phyloP scores from a whole-genome alignment of 2,329 filamentous ascomycete genomes.

The Pleoardoris graminearum region DNA sequence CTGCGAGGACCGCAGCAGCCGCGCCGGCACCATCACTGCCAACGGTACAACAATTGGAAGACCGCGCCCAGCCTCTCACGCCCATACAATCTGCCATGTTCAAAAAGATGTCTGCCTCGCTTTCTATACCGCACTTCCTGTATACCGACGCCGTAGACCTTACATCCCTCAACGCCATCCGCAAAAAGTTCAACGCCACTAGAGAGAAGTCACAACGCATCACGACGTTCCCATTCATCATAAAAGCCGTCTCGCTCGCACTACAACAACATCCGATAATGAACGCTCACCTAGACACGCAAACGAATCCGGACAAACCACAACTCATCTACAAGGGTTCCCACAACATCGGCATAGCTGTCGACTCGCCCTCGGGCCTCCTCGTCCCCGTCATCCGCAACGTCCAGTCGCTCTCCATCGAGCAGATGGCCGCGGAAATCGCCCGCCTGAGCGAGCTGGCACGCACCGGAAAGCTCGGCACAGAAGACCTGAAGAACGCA shows the following conservation, averaged over 20 bases:
- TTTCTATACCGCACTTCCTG: constrained; percentile 91
- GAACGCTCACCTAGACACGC: constrained; percentile 78
- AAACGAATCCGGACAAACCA: constrained; percentile 64
- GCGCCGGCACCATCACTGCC: constrained; percentile 40
- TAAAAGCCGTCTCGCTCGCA: constrained; percentile 90
- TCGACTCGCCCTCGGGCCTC: constrained; percentile 88
- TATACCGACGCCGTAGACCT: constrained; percentile 91
- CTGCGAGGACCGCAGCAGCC: constrained; percentile 27
- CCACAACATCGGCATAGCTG: constrained; percentile 94
- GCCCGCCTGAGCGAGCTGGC: constrained; percentile 73
- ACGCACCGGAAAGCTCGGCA: constrained; percentile 71
- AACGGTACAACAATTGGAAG: constrained; percentile 50
- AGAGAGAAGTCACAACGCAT: constrained; percentile 57
- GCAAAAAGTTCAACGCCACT: constrained; percentile 69
- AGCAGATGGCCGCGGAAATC: constrained; percentile 77
- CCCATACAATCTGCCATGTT: constrained; percentile 92
- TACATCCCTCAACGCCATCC: constrained; percentile 71
- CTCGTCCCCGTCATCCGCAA: constrained; percentile 90
- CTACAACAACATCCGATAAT: constrained; percentile 81
- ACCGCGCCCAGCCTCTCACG: constrained; percentile 71
- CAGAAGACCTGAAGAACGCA: constrained; percentile 77
- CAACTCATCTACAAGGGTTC: constrained; percentile 75
- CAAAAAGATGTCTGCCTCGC: constrained; percentile 92
- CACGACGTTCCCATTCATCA: constrained; percentile 89
- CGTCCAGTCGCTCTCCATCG: constrained; percentile 75